Percentiles rank a stretch among this genome's conserved stretches.
Evolutionary conservation across 805 yeast species (phyloP).

Genomic region (Schwanniomyces vanrijiae): DNA sequence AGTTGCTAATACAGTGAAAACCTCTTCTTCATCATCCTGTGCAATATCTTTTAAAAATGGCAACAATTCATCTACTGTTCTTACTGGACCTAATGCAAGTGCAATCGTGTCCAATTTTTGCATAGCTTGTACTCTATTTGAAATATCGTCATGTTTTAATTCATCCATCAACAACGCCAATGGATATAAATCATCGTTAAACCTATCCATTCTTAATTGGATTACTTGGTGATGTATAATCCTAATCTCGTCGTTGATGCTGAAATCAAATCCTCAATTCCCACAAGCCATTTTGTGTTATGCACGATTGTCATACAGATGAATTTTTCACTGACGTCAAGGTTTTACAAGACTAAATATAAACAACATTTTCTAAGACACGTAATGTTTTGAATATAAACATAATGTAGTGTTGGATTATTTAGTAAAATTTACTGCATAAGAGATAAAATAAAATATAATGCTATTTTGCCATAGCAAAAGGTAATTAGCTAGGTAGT

Average conservation of each 20-base stretch:
- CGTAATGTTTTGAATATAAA: too few species aligned
- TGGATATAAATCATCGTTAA: conserved; percentile 76
- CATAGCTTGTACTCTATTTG: conserved; percentile 93
- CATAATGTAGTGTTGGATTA: too few species aligned
- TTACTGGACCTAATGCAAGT: conserved; percentile 88
- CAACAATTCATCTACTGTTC: conserved; percentile 83
- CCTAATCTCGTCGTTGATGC: not conserved
- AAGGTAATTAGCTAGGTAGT: too few species aligned
- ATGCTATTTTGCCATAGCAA: too few species aligned
- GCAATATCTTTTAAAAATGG: conserved; percentile 89
- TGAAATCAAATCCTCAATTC: conserved; percentile 1
- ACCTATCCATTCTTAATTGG: conserved; percentile 27
- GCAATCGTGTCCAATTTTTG: conserved; percentile 92
- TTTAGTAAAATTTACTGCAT: too few species aligned
- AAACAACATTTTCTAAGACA: too few species aligned
- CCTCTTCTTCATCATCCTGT: conserved; percentile 98
- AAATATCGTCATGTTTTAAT: conserved; percentile 92
- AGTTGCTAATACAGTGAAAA: conserved; percentile 88
- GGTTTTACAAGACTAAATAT: not conserved
- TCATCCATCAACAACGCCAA: conserved; percentile 96
- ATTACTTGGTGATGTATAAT: conserved; percentile 1
- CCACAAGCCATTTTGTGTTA: not conserved
- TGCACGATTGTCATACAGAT: not conserved
- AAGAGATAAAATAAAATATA: too few species aligned
- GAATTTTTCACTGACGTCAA: not conserved